These are phyloP conservation scores for Falciphora oryzae DNA, from an alignment of 2,329 filamentous ascomycete species.

Conservation along the genomic window DNA sequence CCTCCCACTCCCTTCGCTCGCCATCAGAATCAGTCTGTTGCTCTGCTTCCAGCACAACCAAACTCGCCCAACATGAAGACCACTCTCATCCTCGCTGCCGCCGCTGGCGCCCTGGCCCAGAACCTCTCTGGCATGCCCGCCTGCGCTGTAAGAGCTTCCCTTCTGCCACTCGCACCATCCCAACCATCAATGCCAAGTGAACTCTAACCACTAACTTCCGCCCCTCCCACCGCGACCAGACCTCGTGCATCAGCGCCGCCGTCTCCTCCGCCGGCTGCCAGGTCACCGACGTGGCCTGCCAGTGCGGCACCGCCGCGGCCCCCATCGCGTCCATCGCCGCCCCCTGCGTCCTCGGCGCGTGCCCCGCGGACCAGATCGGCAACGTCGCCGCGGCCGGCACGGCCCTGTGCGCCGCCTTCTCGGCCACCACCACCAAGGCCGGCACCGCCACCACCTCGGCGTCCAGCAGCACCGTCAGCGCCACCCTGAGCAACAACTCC, in stretches of 20 bases:
- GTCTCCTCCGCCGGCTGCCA: conserved; percentile 41
- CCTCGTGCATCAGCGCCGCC: conserved; percentile 41
- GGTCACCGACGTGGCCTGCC: conserved; percentile 41
- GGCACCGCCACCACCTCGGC: neutral
- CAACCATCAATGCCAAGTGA: too few species aligned
- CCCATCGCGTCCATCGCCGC: conserved; percentile 24
- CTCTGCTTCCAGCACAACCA: neutral
- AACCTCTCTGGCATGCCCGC: conserved; percentile 28
- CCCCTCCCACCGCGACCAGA: conserved; percentile 21
- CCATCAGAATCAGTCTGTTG: neutral
- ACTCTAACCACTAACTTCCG: neutral
- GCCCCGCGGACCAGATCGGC: conserved; percentile 22
- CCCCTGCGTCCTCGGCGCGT: conserved; percentile 27
- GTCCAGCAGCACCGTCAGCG: neutral
- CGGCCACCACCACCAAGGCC: neutral
- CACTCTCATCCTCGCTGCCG: conserved; percentile 16
- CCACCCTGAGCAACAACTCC: conserved; percentile 1
- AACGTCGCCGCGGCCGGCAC: conserved; percentile 25
- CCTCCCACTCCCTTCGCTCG: neutral
- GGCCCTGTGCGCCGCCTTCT: conserved; percentile 21
- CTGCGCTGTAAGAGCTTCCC: conserved; percentile 28
- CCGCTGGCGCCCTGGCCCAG: conserved; percentile 26
- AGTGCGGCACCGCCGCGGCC: conserved; percentile 36
- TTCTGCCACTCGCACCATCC: too few species aligned
- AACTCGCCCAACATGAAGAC: conserved; percentile 16